phyloP scores from a whole-genome alignment of 306 rosid species.

The Vachellia collinsii region DNA sequence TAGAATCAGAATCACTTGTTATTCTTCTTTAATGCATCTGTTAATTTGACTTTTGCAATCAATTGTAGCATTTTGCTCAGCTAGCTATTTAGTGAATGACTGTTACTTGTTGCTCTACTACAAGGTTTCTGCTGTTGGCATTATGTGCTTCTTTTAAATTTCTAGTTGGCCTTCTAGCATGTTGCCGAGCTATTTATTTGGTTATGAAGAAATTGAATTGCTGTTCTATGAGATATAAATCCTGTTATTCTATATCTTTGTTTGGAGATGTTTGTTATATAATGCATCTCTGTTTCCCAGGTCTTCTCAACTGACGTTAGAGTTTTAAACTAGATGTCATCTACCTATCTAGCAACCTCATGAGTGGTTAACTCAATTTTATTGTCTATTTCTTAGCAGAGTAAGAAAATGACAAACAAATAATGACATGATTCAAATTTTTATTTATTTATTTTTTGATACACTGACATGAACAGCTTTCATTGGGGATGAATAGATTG shows the following conservation, averaged over 20 bases:
- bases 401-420: background rate
- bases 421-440: background rate
- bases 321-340: background rate
- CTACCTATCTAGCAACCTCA: background rate
- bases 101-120: background rate
- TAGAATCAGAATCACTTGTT: conserved; percentile 19
- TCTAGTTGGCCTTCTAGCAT: background rate
- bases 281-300: background rate
- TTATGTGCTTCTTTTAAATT: conserved; percentile 8
- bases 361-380: background rate
- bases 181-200: background rate
- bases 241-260: background rate
- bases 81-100: background rate
- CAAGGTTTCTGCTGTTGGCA: background rate
- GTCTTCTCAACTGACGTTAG: background rate
- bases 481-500: background rate
- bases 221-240: background rate
- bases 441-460: too few species aligned
- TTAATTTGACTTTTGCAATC: conserved; percentile 20
- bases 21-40: conserved; percentile 18
- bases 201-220: background rate
- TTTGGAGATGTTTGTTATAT: background rate
- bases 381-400: background rate
- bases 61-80: conserved; percentile 26
- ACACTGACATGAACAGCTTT: too few species aligned